Evolutionary conservation across 495 filamentous ascomycete genomes (phyloP).

Genomic region (Aspergillus biplanus): DNA sequence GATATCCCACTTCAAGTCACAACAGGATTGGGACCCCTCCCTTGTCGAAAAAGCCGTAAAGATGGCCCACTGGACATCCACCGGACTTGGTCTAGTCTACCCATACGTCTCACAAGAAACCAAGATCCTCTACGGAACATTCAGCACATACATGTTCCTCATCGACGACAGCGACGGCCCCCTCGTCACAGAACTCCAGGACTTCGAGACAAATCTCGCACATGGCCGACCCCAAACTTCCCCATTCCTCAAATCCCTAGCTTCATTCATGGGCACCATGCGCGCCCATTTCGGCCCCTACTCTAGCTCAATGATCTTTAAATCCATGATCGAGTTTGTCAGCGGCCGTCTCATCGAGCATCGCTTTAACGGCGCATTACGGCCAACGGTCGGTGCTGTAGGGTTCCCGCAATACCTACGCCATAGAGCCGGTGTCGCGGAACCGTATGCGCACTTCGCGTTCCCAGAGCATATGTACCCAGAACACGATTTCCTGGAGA

Average conservation of each 20-base stretch:
- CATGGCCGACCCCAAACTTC: not conserved
- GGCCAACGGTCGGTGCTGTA: not conserved
- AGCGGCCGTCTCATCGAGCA: not conserved
- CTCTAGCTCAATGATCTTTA: not conserved
- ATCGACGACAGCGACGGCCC: no score
- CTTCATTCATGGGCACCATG: not conserved
- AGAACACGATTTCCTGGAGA: not conserved
- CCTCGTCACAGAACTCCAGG: not conserved
- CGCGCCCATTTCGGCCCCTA: not conserved
- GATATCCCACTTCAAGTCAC: no score
- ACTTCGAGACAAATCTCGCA: not conserved
- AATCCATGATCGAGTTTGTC: not conserved
- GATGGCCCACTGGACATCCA: no score
- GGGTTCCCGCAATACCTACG: not conserved
- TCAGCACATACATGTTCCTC: no score
- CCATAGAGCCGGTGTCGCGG: not conserved
- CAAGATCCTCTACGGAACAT: no score
- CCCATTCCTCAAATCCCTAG: not conserved
- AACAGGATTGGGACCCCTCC: no score
- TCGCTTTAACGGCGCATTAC: not conserved
- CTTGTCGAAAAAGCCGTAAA: no score
- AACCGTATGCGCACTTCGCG: not conserved
- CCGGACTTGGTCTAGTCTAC: no score
- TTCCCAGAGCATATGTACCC: not conserved
- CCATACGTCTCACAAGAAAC: no score